Conservation (phyloP, 2,329 filamentous ascomycete species). For the Fusarium agapanthi region DNA sequence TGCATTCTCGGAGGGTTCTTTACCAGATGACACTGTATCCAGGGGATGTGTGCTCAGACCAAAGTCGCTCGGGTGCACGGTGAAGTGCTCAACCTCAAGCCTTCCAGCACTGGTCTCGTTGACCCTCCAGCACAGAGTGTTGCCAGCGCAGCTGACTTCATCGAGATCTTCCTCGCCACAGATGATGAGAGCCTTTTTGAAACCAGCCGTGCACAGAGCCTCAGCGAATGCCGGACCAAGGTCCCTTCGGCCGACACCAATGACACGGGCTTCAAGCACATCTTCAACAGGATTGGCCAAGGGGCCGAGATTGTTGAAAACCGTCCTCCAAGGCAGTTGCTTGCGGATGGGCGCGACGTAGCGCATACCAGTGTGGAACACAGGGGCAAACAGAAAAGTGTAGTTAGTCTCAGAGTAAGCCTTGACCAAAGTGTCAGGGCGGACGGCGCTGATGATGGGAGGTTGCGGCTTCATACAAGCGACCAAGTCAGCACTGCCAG, state of each 20-base stretch:
- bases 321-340: conserved; percentile 91
- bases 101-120: conserved; percentile 55
- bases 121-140: conserved; percentile 89
- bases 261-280: conserved; percentile 84
- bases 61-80: conserved; percentile 84
- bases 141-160: conserved; percentile 91
- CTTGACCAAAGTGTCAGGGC: conserved; percentile 72
- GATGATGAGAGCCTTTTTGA: conserved; percentile 85
- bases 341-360: conserved; percentile 86
- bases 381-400: conserved; percentile 92
- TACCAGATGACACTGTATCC: conserved; percentile 81
- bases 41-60: conserved; percentile 80
- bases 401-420: conserved; percentile 89
- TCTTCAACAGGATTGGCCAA: conserved; percentile 90
- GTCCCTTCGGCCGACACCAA: conserved; percentile 90
- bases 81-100: conserved; percentile 77
- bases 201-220: conserved; percentile 78
- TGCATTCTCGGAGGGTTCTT: conserved; percentile 88
- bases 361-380: conserved; percentile 95
- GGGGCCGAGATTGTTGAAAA: conserved; percentile 96
- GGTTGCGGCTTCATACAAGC: conserved; percentile 76
- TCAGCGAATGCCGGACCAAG: conserved; percentile 91
- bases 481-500: conserved; percentile 92
- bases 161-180: conserved; percentile 96
- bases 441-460: conserved; percentile 78